phyloP scores from a whole-genome alignment of 257 asterid genomes.

The Ilex asprella region DNA sequence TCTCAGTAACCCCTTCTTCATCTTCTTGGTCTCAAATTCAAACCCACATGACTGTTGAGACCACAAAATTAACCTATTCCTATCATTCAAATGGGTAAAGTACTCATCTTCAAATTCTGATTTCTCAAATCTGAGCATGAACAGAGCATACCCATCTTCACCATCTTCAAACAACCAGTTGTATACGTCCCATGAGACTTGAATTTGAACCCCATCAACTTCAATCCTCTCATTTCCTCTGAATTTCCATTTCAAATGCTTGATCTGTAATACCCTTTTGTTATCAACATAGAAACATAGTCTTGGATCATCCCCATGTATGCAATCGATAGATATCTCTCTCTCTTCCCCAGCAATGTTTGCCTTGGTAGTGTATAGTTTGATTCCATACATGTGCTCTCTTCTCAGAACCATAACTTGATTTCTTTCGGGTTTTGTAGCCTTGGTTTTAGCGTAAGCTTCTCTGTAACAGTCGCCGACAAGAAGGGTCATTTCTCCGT shows the following conservation, averaged over 20 bases:
- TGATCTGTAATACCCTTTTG: slow-evolving; percentile 35
- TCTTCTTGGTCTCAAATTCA: background rate
- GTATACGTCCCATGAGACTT: background rate
- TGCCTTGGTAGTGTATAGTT: slow-evolving; percentile 35
- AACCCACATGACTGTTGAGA: background rate
- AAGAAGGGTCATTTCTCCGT: slow-evolving; percentile 30
- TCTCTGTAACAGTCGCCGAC: slow-evolving; percentile 36
- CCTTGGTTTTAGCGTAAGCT: slow-evolving; percentile 17
- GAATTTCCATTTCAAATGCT: slow-evolving; percentile 62
- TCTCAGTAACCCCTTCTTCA: background rate
- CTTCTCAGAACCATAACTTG: slow-evolving; percentile 32
- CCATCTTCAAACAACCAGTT: background rate
- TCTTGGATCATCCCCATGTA: background rate
- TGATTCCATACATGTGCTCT: slow-evolving; percentile 45
- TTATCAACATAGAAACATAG: background rate
- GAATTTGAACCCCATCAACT: background rate
- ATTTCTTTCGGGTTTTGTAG: slow-evolving; percentile 1
- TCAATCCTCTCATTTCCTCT: slow-evolving; percentile 53
- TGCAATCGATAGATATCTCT: background rate
- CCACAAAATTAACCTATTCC: background rate
- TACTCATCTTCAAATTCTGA: background rate
- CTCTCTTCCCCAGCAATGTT: background rate
- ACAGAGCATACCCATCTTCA: background rate
- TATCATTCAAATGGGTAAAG: background rate
- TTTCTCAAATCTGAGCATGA: background rate